phyloP scores from a whole-genome alignment of 257 asterid species.

The Lavandula angustifolia region DNA sequence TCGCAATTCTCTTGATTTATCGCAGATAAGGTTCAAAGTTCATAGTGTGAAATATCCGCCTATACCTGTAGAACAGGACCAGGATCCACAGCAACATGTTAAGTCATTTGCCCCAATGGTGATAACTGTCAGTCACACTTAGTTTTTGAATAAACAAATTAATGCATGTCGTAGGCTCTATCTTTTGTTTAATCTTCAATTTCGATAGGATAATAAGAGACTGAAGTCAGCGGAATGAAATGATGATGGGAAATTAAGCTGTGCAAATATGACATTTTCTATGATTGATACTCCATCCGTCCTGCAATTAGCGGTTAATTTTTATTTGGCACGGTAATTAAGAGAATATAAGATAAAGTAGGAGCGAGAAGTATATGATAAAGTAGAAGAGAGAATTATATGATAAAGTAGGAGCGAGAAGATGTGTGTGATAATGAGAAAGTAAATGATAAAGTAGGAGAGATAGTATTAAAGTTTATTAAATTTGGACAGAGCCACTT shows the following conservation, averaged over 20 bases:
- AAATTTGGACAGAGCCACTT: no score
- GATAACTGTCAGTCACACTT: conserved; percentile 44
- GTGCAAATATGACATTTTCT: no score
- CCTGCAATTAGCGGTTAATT: no score
- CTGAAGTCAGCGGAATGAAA: neutral
- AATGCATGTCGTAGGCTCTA: neutral
- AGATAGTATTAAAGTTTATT: no score
- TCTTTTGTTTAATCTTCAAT: neutral
- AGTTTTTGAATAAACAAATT: neutral
- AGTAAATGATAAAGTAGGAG: no score
- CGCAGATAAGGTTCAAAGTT: conserved; percentile 52
- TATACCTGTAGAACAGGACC: conserved; percentile 58
- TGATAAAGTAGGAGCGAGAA: no score
- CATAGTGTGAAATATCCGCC: conserved; percentile 61
- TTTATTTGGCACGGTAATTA: no score
- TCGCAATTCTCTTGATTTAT: conserved; percentile 22
- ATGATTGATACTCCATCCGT: no score
- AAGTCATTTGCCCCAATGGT: conserved; percentile 61
- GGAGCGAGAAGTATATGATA: no score
- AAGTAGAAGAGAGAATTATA: no score
- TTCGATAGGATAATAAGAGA: neutral
- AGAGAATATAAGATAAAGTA: no score
- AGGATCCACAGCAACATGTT: conserved; percentile 30
- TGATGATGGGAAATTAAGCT: neutral
- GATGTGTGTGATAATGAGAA: no score